These are phyloP conservation scores for Gracilaria vermiculophylla DNA, from an alignment of 23 red algal genomes.

Conservation along the genomic window DNA sequence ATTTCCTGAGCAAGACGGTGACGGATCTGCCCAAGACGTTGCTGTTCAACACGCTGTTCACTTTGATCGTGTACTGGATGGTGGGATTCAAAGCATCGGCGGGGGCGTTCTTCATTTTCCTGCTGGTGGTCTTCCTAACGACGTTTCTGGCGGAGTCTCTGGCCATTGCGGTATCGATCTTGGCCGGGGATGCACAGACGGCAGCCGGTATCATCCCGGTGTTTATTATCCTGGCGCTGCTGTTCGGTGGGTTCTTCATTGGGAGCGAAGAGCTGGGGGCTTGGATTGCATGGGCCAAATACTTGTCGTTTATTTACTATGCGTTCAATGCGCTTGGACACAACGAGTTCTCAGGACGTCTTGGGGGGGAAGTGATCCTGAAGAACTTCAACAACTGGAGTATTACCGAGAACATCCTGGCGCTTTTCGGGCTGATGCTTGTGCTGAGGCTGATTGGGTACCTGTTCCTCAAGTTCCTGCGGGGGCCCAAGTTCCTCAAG, in stretches of 20 bases:
- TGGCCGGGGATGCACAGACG: constrained; percentile 76
- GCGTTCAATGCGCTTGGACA: constrained; percentile 70
- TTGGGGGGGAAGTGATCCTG: not conserved
- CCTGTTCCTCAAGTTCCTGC: constrained; percentile 60
- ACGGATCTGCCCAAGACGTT: constrained; percentile 83
- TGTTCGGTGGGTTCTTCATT: constrained; percentile 98
- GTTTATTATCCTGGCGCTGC: constrained; percentile 81
- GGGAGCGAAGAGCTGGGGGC: constrained; percentile 45
- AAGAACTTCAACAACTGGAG: constrained; percentile 20
- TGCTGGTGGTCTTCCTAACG: constrained; percentile 72
- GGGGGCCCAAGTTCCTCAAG: constrained; percentile 68
- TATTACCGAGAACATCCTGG: constrained; percentile 60
- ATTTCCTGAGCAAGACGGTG: constrained; percentile 79
- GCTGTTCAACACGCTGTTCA: constrained; percentile 71
- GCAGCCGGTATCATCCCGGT: constrained; percentile 83
- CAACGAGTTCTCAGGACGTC: constrained; percentile 55
- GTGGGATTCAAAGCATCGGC: constrained; percentile 69
- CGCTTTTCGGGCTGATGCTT: constrained; percentile 47
- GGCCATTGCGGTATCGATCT: constrained; percentile 66
- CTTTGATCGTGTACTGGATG: constrained; percentile 85
- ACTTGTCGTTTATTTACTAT: constrained; percentile 91
- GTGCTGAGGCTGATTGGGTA: constrained; percentile 57
- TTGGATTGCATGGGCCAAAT: constrained; percentile 87
- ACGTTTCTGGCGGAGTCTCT: constrained; percentile 74
- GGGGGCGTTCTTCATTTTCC: constrained; percentile 80